Conservation (phyloP, 345 rosid species). For the Litchi chinensis region DNA sequence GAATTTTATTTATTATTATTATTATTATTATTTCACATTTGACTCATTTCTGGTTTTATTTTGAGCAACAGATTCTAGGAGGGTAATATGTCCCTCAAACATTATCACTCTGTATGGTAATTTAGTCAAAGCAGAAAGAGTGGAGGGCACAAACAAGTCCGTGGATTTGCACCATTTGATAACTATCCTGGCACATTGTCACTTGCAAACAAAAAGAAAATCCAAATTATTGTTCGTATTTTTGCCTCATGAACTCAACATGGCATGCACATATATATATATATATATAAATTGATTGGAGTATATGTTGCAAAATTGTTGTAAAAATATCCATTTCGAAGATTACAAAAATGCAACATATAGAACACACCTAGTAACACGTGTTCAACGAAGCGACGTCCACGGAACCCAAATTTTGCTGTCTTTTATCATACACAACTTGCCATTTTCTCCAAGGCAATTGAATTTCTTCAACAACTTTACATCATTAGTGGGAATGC, state of each 20-base stretch:
- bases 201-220: background rate
- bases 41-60: no score
- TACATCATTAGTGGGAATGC: background rate
- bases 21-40: no score
- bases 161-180: no score
- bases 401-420: background rate
- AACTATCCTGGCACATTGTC: background rate
- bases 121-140: no score
- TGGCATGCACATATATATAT: background rate
- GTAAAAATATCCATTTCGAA: background rate
- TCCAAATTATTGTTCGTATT: background rate
- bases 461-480: background rate
- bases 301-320: slow-evolving; percentile 2
- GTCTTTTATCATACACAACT: slow-evolving; percentile 11
- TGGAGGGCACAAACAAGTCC: no score
- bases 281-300: background rate
- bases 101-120: no score
- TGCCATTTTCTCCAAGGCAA: slow-evolving; percentile 8
- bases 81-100: no score
- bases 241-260: background rate
- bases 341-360: background rate
- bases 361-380: background rate
- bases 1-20: no score
- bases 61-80: no score
- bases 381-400: slow-evolving; percentile 1